Evolutionary conservation across 306 rosid genomes (phyloP), one percentile per base, ranked within the genome.

Genomic region (Rosa multiflora): DNA sequence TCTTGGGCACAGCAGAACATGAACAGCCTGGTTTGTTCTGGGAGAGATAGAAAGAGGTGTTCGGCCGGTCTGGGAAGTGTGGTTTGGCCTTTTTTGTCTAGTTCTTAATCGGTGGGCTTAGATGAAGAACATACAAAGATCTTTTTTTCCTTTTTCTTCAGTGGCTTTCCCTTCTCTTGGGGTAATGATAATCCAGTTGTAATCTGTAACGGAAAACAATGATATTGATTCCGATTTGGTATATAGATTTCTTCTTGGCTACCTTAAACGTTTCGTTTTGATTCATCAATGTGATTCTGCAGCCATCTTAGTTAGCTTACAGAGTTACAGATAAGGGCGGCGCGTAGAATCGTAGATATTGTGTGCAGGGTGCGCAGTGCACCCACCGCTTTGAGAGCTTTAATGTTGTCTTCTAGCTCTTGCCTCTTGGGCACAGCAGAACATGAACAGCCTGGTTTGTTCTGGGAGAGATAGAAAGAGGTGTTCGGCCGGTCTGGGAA

Each of bases 1-100:
- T 67, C 72, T 18, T 67, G 49, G 49, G 48, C 29, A 35, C 11
- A 67, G 48, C 72, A 39, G 72, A 67, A 67, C 49, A 67, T 67
- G 72, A 39, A 67, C 70, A 35, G 70, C 70, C 48, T 67, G 49
- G 47, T 67, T 6, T 15, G 8, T 20, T 18, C 43, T 35, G 46
- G 6, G 44, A 6, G 20, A 35, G 69, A 64, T 17, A 37, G 40
- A 12, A 6, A 64, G 44, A 37, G 39, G 67, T 59, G 44, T 66
- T 67, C 44, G 71, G 29, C 15, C 35, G 48, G 47, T 67, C 12
- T 10, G 47, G 48, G 72, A 67, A 40, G 18, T 17, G 48, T 18
- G 48, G 48, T 18, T 39, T 39, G 43, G 44, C 3, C 39, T 61
- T 61, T 61, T 64, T 64, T 64, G 70, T 64, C 70, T 35, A 2